Evolutionary conservation across 2,329 filamentous ascomycete species (phyloP), one percentile per base, ranked within the genome.

Genomic region (Fusarium armeniacum): DNA sequence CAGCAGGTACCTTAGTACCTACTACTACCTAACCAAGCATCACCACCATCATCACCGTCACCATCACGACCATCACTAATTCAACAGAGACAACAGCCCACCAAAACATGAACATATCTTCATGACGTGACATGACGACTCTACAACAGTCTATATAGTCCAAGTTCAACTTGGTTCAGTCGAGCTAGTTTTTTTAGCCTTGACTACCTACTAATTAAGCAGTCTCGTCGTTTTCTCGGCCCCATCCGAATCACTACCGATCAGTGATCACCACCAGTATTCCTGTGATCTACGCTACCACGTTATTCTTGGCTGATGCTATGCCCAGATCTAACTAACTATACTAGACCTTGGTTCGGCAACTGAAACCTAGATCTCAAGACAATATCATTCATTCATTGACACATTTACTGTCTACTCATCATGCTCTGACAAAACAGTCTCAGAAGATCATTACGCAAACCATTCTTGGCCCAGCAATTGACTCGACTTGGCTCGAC

Each of bases 331-430:
- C 28, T 28, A 28, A 20, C n/a, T 47, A 49, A 44, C 43, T 41
- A 40, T 40, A 13, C 24, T 12, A n/a, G n/a, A 20, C 35, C 72
- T 69, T 71, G 59, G 51, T 51, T 62, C 54, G 62, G 58, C 66
- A 72, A 66, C 70, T 74, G 71, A 65, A 63, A 57, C 28, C 58
- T 65, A 47, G 38, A 46, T 41, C 40, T 20, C 20, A 60, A 52
- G 41, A 65, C 52, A 47, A 46, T 33, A 3, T 58, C 12, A 9
- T 28, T 32, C 22, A 9, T 28, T 28, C n/a, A 49, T 58, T 36
- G 55, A 41, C 28, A 33, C n/a, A 32, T 43, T 54, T 16, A 22
- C 30, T 54, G 20, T 50, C 33, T 32, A 30, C 47, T 24, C 20
- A 47, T 56, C 28, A 46, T 56, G 57, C 46, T 40, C 38, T 24